Base-by-base conservation (phyloP, 192 early-diverging fungal species). In the Endogone sp. region DNA sequence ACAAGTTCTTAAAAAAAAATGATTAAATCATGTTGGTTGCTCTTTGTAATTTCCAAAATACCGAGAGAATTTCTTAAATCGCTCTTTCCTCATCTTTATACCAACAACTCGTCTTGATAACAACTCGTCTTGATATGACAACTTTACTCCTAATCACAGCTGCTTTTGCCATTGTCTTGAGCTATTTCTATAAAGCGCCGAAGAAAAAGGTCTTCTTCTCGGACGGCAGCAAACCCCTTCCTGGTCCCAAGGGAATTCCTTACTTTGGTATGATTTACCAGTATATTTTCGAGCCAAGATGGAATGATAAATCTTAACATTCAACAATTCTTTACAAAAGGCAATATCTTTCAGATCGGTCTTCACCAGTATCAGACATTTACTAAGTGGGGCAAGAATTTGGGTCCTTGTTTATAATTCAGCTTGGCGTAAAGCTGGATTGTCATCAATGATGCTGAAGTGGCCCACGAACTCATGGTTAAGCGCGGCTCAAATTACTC, bases 351-450 rank as follows among this genome's bases (percentile, higher is more conserved):
- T 22, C 59, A 60, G 27, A 28, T 60, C 4, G 59, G 59, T 22
- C 22, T 26, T 22, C 59, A 26, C 10, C 59, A 23, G 10, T 60
- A 28, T 10, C 4, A 16, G 8, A 16, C 59, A 6, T 60, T 60
- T 22, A 60, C 10, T 10, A 28, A 60, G 21, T 60, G 59, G 59
- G 59, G 10, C 22, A 60, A 60, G 27, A 23, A 23, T 60, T 11
- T 22, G 59, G 59, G 10, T 10, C 24, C 59, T 16, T 60, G 22
- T 26, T 60, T 22, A 8, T 10, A 28, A 28, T 60, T 10, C 6
- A 60, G 59, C 22, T 60, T 10, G 59, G 59, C 8, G 27, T 60
- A 21, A 60, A 60, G 59, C 24, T 60, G 59, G 59, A 21, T 60
- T 6, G 37, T 49, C 37, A 16, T 49, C 37, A 49, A 16, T 16